Percentiles rank a stretch among this genome's conserved stretches.
Conservation (phyloP, 768 basidiomycete genomes). For the Neoboletus brunneissimus region DNA sequence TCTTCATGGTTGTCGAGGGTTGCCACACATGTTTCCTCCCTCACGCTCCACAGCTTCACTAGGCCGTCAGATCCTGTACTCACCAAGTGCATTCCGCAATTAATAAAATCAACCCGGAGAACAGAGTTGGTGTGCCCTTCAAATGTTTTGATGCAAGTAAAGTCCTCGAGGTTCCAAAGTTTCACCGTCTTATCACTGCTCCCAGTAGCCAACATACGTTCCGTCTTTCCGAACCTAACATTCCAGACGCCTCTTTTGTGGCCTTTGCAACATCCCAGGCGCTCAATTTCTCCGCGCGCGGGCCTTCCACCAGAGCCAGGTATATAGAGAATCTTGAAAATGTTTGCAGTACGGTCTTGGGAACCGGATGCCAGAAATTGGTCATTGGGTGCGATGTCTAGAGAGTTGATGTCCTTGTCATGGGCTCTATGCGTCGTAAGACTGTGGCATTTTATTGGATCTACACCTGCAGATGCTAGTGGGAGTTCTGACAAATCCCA, state of each 20-base stretch:
- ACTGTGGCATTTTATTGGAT: constrained; percentile 58
- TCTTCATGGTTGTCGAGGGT: constrained; percentile 98
- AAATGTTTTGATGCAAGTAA: constrained; percentile 91
- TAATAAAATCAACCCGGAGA: constrained; percentile 86
- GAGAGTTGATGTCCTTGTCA: constrained; percentile 97
- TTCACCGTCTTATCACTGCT: constrained; percentile 95
- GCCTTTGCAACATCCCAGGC: constrained; percentile 87
- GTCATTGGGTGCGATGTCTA: constrained; percentile 91
- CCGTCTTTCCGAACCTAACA: constrained; percentile 81
- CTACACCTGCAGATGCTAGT: constrained; percentile 24
- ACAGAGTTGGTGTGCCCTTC: constrained; percentile 99
- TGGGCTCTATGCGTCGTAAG: constrained; percentile 87
- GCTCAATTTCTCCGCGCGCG: constrained; percentile 65
- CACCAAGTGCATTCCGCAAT: constrained; percentile 78
- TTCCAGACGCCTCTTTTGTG: constrained; percentile 97
- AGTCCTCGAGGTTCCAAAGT: constrained; percentile 93
- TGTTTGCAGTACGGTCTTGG: constrained; percentile 91
- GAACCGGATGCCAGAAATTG: constrained; percentile 87
- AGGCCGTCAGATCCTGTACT: constrained; percentile 92
- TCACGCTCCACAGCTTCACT: constrained; percentile 93
- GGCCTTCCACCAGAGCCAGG: constrained; percentile 38
- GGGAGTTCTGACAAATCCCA: constrained; percentile 80
- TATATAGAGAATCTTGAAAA: constrained; percentile 73
- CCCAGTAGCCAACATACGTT: constrained; percentile 85
- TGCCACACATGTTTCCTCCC: constrained; percentile 79